A percentile compares a stretch with the other conserved stretches of the same genome.
These are phyloP conservation scores for Venturia effusa DNA, from an alignment of 2,329 filamentous ascomycete species.

Conservation along the genomic window DNA sequence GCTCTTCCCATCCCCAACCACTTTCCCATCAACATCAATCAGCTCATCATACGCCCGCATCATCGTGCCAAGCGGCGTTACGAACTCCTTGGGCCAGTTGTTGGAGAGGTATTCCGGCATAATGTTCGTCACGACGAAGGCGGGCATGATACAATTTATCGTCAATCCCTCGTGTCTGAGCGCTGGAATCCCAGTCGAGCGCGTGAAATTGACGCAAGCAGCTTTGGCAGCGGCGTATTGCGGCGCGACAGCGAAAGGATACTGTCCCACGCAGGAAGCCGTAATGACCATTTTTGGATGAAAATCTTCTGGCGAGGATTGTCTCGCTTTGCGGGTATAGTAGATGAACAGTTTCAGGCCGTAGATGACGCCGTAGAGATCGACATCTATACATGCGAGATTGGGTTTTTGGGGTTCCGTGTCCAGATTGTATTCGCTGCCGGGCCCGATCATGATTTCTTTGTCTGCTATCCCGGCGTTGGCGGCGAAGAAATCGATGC, in stretches of 20 bases:
- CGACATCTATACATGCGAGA: background rate
- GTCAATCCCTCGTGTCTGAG: conserved; percentile 20
- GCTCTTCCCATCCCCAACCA: background rate
- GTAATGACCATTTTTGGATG: conserved; percentile 4
- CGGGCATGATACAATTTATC: conserved; percentile 26
- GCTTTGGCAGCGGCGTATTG: conserved; percentile 14
- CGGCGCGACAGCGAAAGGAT: background rate
- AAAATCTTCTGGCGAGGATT: background rate
- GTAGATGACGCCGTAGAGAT: background rate
- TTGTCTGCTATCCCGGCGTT: conserved; percentile 5
- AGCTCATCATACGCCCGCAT: conserved; percentile 22
- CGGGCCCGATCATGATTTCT: background rate
- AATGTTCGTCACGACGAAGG: conserved; percentile 24
- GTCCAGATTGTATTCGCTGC: background rate
- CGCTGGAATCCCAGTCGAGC: background rate
- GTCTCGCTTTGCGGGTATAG: background rate
- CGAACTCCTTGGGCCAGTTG: conserved; percentile 22
- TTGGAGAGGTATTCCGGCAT: conserved; percentile 19
- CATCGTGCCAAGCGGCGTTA: conserved; percentile 26
- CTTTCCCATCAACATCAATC: background rate
- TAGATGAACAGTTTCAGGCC: background rate
- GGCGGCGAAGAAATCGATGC: conserved; percentile 6
- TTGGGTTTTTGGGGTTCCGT: background rate
- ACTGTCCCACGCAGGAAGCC: background rate
- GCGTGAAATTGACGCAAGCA: conserved; percentile 23